Evolutionary conservation across 495 filamentous ascomycete genomes (phyloP), one percentile per base, ranked within the genome.

Genomic region (Sporormia fimetaria): DNA sequence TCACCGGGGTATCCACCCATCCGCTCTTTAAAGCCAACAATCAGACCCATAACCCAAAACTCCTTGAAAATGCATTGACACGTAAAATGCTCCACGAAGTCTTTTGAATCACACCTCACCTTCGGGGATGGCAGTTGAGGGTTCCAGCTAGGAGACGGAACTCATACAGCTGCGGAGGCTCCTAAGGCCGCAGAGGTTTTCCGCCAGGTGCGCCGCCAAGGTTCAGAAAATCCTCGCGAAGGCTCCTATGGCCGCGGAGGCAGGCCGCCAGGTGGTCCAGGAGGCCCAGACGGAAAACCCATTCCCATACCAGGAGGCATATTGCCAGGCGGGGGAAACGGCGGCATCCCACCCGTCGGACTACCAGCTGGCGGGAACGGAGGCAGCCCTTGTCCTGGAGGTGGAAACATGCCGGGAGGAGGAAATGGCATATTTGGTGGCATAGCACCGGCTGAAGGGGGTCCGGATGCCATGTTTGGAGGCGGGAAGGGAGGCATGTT

Each of bases 241-340:
- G 21, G 10, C 36, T 25, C 10, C 12, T 22, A 39, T 17, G 20
- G 7, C 4, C 28, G 24, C 30, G 30, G 33, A 15, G 51, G 42
- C 22, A 37, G 22, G n/a, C 49, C 49, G 7, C 30, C 40, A 30
- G 47, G 40, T 11, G 49, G 53, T 24, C 47, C 47, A 23, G 41
- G 41, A 26, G 37, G 40, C 7, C 49, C 48, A 15, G 39, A 21
- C 4, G 46, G 51, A 23, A 55, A 52, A 2, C 42, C 41, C 9
- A 20, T 24, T 8, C 27, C 22, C 17, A 38, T 42, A 16, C 22
- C 32, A 7, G 29, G 31, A 2, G 45, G 44, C 30, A 42, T 43
- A 8, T 37, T 36, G 10, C 44, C 40, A 10, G 52, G 52, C 4
- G 52, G 57, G 16, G 52, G 51, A 34, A 54, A 57, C 18, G 54